Evolutionary conservation across 2,329 filamentous ascomycete genomes (phyloP), one percentile per base, ranked within the genome.

Genomic region (Colletotrichum horii): DNA sequence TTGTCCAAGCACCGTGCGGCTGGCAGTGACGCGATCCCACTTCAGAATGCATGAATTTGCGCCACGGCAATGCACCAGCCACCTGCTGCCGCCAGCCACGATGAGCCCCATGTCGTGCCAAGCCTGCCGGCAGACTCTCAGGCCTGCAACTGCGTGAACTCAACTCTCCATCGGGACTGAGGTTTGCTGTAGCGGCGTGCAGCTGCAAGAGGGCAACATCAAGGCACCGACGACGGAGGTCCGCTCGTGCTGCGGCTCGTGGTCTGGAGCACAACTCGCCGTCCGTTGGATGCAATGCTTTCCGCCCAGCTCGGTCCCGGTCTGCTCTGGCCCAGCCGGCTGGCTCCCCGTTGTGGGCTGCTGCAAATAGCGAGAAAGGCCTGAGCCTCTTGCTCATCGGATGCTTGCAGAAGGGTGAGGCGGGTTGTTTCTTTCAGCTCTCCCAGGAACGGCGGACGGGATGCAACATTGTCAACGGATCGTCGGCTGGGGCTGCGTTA

Each of bases 381-480:
- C 64, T 67, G 28, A 36, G 16, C 69, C 36, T 62, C 16, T 32
- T 16, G 36, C 34, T 66, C 30, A 22, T 67, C 69, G 56, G 62
- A 66, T 30, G 67, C 28, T 19, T 34, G 52, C 69, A 43, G 56
- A 62, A 34, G 22, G 52, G 32, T 36, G 28, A 48, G 52, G 52
- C 52, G 34, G n/a, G 24, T 30, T 6, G n/a, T 34, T 19, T 62
- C 34, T 62, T 26, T 55, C 24, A 66, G 28, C 38, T 65, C 56
- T 38, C 38, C 56, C 16, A 56, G 26, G 5, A 32, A 28, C 26
- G 26, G 55, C 28, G 48, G 15, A 7, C 61, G 62, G 62, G 38
- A 67, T 75, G 55, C 73, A 61, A 67, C 69, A 43, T 15, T 58
- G 56, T 67, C 62, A 43, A 67, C 22, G n/a, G 61, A 62, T 43